Evolutionary conservation across 257 asterid species (phyloP).

Genomic region (Ballota nigra): DNA sequence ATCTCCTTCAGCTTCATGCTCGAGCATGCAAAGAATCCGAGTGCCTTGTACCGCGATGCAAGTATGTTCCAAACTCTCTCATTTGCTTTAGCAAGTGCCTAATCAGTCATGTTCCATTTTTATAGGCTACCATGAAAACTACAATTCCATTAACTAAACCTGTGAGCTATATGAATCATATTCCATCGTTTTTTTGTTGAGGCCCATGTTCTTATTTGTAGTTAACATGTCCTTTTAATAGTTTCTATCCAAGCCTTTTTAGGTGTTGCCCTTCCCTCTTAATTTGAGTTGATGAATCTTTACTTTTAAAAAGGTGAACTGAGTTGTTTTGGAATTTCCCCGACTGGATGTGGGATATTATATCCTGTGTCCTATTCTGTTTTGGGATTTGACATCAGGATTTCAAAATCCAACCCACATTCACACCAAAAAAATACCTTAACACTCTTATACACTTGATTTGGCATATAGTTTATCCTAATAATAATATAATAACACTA

Average conservation of each 20-base stretch:
- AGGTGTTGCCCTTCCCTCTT: background rate
- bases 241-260: background rate
- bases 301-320: background rate
- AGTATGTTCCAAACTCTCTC: slow-evolving; percentile 40
- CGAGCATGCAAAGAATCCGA: slow-evolving; percentile 93
- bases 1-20: slow-evolving; percentile 92
- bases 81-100: background rate
- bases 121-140: background rate
- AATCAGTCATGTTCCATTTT: background rate
- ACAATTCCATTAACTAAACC: background rate
- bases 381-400: too few species aligned
- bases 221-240: background rate
- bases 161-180: background rate
- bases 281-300: background rate
- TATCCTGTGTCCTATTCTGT: too few species aligned
- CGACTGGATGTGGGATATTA: too few species aligned
- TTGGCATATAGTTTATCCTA: too few species aligned
- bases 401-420: too few species aligned
- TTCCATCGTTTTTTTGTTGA: background rate
- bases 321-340: background rate
- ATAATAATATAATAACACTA: too few species aligned
- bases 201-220: background rate
- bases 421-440: too few species aligned
- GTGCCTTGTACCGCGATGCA: slow-evolving; percentile 96
- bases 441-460: too few species aligned